Conservation (phyloP, 2,329 filamentous ascomycete genomes). For the Cladobotryum mycophilum region DNA sequence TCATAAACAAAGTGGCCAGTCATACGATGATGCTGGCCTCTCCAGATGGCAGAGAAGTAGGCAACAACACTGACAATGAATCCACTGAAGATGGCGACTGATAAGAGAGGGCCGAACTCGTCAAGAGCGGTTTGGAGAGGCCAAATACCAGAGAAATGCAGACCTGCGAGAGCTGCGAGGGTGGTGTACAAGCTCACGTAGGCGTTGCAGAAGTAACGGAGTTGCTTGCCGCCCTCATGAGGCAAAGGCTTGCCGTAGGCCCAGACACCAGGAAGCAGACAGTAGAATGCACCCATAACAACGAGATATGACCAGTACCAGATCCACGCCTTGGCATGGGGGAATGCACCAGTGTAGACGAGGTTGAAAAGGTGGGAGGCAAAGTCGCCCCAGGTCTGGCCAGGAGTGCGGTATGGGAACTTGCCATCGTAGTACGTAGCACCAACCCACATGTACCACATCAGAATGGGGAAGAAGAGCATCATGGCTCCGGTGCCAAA, state of each 20-base stretch:
- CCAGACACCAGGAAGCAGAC: slow-evolving; percentile 79
- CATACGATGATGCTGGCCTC: slow-evolving; percentile 87
- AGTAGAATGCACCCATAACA: slow-evolving; percentile 77
- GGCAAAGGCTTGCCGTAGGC: slow-evolving; percentile 82
- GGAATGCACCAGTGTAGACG: slow-evolving; percentile 79
- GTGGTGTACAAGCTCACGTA: slow-evolving; percentile 84
- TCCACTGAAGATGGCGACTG: slow-evolving; percentile 85
- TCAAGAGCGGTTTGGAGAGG: slow-evolving; percentile 88
- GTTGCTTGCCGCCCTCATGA: slow-evolving; percentile 75
- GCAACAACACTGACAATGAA: slow-evolving; percentile 77
- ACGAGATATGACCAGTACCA: slow-evolving; percentile 95
- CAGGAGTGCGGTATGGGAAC: slow-evolving; percentile 60
- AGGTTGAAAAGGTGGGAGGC: slow-evolving; percentile 62
- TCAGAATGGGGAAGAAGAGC: slow-evolving; percentile 85
- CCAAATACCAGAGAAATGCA: slow-evolving; percentile 82
- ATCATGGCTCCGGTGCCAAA: slow-evolving; percentile 78
- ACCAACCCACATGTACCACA: slow-evolving; percentile 99
- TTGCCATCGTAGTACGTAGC: slow-evolving; percentile 87
- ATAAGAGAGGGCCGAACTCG: slow-evolving; percentile 89
- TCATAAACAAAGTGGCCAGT: slow-evolving; percentile 80
- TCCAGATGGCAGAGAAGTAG: slow-evolving; percentile 75
- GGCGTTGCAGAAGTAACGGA: slow-evolving; percentile 91
- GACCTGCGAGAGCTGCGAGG: slow-evolving; percentile 59
- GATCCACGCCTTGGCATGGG: slow-evolving; percentile 72
- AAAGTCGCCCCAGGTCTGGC: slow-evolving; percentile 66